These are phyloP conservation scores for Phytophthora colocasiae DNA, from an alignment of 352 stramenopile species.

Conservation along the genomic window DNA sequence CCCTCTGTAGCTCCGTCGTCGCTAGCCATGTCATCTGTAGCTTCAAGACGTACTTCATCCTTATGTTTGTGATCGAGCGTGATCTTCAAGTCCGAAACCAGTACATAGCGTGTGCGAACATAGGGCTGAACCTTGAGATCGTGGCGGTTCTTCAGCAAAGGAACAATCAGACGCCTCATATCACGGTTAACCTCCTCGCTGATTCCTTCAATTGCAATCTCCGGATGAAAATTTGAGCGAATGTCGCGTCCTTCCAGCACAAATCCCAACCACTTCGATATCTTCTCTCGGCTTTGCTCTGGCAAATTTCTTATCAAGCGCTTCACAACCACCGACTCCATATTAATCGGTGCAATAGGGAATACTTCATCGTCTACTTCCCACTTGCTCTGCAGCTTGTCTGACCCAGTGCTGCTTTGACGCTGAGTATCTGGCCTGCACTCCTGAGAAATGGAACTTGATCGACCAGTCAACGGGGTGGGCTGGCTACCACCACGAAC, in stretches of 20 bases:
- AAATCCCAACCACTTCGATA: conserved; percentile 78
- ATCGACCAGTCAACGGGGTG: not conserved
- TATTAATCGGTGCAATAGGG: conserved; percentile 69
- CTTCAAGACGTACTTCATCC: conserved; percentile 66
- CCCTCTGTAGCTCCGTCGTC: conserved; percentile 20
- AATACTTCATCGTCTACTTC: conserved; percentile 72
- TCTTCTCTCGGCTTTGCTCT: conserved; percentile 66
- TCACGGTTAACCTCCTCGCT: conserved; percentile 68
- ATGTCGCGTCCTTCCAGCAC: conserved; percentile 78
- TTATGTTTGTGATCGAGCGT: conserved; percentile 65
- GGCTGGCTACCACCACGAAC: conserved; percentile 57
- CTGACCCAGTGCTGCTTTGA: conserved; percentile 35
- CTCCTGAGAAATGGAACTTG: conserved; percentile 6
- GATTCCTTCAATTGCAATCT: conserved; percentile 75
- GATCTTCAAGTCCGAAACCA: conserved; percentile 73
- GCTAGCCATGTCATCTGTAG: conserved; percentile 24
- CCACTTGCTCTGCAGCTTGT: conserved; percentile 53
- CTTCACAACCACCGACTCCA: conserved; percentile 81
- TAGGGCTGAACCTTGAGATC: conserved; percentile 74
- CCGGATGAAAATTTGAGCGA: conserved; percentile 72
- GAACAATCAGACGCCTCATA: conserved; percentile 76
- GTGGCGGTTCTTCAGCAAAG: conserved; percentile 71
- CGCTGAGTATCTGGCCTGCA: conserved; percentile 12
- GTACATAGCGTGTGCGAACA: conserved; percentile 68
- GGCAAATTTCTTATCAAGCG: conserved; percentile 72